phyloP scores from a whole-genome alignment of 2,329 filamentous ascomycete species.

The Sordariomycetes sp. region DNA sequence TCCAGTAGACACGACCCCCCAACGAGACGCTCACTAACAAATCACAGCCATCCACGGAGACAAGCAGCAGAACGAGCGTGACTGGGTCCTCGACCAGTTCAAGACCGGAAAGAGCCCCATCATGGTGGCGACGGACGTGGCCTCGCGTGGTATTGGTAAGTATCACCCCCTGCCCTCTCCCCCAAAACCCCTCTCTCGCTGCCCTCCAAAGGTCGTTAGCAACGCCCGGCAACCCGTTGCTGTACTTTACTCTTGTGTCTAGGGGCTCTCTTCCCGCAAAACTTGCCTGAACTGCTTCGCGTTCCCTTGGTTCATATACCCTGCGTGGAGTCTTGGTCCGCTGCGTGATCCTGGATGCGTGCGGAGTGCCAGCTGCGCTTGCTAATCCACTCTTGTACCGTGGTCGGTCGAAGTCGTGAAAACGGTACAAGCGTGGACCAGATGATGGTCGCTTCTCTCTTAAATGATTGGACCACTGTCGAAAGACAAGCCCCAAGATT shows the following conservation, averaged over 20 bases:
- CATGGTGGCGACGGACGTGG: conserved; percentile 99
- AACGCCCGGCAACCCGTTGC: conserved; percentile 20
- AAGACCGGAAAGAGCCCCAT: conserved; percentile 98
- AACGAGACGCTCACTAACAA: background rate
- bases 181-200: conserved; percentile 36
- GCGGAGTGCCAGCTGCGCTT: background rate
- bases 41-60: conserved; percentile 83
- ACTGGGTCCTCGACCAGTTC: conserved; percentile 99
- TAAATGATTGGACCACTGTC: conserved; percentile 5
- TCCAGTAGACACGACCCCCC: conserved; percentile 6
- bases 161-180: conserved; percentile 35
- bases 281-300: conserved; percentile 77
- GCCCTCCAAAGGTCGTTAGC: conserved; percentile 17
- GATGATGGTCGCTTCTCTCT: conserved; percentile 30
- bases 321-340: conserved; percentile 78
- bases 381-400: conserved; percentile 54
- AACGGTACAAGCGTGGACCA: conserved; percentile 60
- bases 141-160: conserved; percentile 99
- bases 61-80: conserved; percentile 98
- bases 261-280: conserved; percentile 77
- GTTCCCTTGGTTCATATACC: conserved; percentile 65
- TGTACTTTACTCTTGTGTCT: conserved; percentile 88
- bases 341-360: conserved; percentile 52
- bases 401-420: conserved; percentile 13
- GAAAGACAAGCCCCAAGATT: conserved; percentile 28